These are phyloP conservation scores for Saururus chinensis DNA, from an alignment of 164 flowering plant genomes.

Conservation along the genomic window DNA sequence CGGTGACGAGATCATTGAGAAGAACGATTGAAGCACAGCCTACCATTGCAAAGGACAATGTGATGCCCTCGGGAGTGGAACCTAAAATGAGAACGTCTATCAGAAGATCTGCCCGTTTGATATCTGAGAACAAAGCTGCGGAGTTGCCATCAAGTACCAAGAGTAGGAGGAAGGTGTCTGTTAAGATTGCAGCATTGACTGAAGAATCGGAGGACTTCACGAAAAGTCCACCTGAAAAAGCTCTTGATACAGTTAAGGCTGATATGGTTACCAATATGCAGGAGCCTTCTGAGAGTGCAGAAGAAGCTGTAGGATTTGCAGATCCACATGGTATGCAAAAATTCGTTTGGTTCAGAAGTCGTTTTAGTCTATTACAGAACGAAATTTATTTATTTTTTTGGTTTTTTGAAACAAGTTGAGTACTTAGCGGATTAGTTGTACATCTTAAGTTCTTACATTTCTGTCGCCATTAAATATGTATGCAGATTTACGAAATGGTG, in stretches of 20 bases:
- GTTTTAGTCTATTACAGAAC: no score
- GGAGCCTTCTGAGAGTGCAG: background rate
- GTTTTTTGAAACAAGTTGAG: no score
- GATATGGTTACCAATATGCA: background rate
- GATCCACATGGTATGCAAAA: background rate
- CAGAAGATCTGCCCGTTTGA: constrained; percentile 16
- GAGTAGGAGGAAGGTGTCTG: constrained; percentile 10
- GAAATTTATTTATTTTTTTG: no score
- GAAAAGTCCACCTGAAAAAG: background rate
- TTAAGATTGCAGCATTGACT: constrained; percentile 11
- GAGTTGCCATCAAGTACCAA: constrained; percentile 5
- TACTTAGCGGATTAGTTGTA: background rate
- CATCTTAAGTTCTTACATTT: background rate
- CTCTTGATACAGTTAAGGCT: no score
- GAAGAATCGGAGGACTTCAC: constrained; percentile 12
- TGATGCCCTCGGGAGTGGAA: background rate
- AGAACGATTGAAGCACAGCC: background rate
- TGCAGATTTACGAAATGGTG: background rate
- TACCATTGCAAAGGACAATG: background rate
- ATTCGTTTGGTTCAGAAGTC: no score
- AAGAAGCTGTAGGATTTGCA: background rate
- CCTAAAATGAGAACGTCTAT: constrained; percentile 6
- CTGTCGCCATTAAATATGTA: background rate
- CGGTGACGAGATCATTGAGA: constrained; percentile 4
- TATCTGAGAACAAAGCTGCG: background rate